Percentiles rank a stretch among this genome's conserved stretches.
Evolutionary conservation across 805 yeast genomes (phyloP).

Genomic region (Metschnikowia hibisci): DNA sequence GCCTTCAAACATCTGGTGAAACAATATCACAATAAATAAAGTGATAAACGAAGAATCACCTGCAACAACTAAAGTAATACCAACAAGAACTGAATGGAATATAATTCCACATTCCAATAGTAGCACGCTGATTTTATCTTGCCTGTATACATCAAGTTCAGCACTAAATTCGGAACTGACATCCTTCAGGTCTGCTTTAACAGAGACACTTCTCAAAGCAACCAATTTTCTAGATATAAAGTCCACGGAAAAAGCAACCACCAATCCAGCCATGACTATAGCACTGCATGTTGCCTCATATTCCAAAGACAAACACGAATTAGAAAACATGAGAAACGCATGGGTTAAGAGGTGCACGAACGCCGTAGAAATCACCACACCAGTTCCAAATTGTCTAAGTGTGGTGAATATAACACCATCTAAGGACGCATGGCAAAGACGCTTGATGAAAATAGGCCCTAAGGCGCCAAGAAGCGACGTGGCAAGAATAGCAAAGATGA

Average conservation of each 20-base stretch:
- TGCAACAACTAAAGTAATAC: constrained; percentile 24
- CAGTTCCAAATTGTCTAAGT: constrained; percentile 25
- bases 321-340: constrained; percentile 26
- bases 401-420: constrained; percentile 1
- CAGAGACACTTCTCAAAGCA: not conserved
- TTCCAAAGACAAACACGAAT: constrained; percentile 21
- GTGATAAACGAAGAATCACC: constrained; percentile 24
- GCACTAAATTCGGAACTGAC: not conserved
- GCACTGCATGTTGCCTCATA: constrained; percentile 26
- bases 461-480: constrained; percentile 4
- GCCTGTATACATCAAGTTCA: not conserved
- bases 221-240: constrained; percentile 10
- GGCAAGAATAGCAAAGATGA: constrained; percentile 11
- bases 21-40: constrained; percentile 25
- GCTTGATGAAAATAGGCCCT: not conserved
- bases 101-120: constrained; percentile 27
- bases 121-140: constrained; percentile 5
- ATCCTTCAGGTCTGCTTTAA: not conserved
- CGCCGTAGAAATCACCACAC: constrained; percentile 30
- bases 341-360: constrained; percentile 31
- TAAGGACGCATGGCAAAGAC: not conserved
- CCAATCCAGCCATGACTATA: constrained; percentile 29
- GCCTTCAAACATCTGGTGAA: constrained; percentile 30
- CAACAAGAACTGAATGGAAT: constrained; percentile 29
- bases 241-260: constrained; percentile 24